phyloP scores from a whole-genome alignment of 306 rosid species.

The Senna tora region DNA sequence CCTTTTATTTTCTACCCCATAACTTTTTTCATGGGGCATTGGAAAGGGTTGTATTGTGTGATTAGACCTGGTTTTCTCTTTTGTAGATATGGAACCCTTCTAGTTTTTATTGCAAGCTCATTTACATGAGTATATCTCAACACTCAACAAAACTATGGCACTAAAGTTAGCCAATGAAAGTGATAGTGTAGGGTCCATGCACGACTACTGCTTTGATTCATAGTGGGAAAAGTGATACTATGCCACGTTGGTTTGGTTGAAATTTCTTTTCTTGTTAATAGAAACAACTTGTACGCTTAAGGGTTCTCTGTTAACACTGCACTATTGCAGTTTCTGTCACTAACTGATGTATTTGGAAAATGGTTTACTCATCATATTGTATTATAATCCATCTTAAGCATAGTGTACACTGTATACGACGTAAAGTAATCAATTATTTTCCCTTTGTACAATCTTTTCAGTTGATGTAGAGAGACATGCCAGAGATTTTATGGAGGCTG shows the following conservation, averaged over 20 bases:
- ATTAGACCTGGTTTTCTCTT: slow-evolving; percentile 6
- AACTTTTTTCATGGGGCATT: not conserved
- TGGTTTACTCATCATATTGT: slow-evolving; percentile 13
- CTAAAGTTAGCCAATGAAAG: slow-evolving; percentile 1
- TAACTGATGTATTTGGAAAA: slow-evolving; percentile 11
- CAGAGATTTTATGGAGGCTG: slow-evolving; percentile 97
- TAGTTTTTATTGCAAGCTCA: not conserved
- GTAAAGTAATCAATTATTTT: slow-evolving; percentile 13
- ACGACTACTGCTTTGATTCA: slow-evolving; percentile 3
- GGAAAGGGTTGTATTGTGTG: not conserved
- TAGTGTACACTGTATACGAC: not conserved
- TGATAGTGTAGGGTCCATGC: not conserved
- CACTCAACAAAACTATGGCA: not conserved
- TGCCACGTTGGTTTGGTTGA: not conserved
- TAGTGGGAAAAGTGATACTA: not conserved
- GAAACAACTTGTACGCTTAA: not conserved
- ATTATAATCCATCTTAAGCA: slow-evolving; percentile 14
- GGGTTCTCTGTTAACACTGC: not conserved
- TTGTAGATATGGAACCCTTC: not conserved
- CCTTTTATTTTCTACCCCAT: not conserved
- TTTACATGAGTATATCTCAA: not conserved
- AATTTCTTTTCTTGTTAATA: not conserved
- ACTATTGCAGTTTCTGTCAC: not conserved
- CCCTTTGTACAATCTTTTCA: slow-evolving; percentile 31
- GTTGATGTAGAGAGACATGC: slow-evolving; percentile 97